Evolutionary conservation across 176 grass and related monocot species (phyloP).

Genomic region (Ensete glaucum): DNA sequence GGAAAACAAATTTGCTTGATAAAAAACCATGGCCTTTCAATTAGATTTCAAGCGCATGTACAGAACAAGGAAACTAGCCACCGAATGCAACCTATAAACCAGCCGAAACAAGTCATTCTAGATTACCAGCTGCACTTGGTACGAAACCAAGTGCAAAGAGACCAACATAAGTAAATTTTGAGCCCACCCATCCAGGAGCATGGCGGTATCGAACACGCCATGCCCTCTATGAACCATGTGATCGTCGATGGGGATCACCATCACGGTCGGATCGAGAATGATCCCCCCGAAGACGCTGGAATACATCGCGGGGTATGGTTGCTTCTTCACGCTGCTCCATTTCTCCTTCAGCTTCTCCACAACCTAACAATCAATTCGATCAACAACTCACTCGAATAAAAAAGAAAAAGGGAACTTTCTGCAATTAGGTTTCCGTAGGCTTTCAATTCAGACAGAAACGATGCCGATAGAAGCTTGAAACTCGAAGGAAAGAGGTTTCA

Average conservation of each 20-base stretch:
- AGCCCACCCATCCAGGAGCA: slow-evolving; percentile 73
- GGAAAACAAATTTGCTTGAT: neutral
- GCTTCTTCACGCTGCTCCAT: slow-evolving; percentile 20
- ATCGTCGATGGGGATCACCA: slow-evolving; percentile 92
- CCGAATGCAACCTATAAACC: no score
- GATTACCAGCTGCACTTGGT: no score
- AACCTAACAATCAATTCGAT: slow-evolving; percentile 8
- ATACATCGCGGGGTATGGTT: slow-evolving; percentile 89
- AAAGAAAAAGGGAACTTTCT: neutral
- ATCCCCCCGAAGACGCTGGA: slow-evolving; percentile 87
- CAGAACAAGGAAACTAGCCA: no score
- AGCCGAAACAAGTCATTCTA: no score
- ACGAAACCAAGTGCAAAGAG: no score
- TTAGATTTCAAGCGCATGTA: no score
- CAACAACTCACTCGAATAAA: neutral
- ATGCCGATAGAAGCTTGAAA: neutral
- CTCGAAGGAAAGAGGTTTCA: neutral
- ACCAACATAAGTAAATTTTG: neutral
- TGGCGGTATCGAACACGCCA: slow-evolving; percentile 86
- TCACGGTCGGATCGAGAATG: slow-evolving; percentile 53
- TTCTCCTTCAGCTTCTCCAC: slow-evolving; percentile 15
- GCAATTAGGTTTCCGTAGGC: neutral
- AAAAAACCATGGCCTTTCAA: neutral
- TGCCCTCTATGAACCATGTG: slow-evolving; percentile 98
- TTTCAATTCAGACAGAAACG: neutral